Conservation (phyloP, 2,329 filamentous ascomycete genomes). For the Aspergillus clavatus region DNA sequence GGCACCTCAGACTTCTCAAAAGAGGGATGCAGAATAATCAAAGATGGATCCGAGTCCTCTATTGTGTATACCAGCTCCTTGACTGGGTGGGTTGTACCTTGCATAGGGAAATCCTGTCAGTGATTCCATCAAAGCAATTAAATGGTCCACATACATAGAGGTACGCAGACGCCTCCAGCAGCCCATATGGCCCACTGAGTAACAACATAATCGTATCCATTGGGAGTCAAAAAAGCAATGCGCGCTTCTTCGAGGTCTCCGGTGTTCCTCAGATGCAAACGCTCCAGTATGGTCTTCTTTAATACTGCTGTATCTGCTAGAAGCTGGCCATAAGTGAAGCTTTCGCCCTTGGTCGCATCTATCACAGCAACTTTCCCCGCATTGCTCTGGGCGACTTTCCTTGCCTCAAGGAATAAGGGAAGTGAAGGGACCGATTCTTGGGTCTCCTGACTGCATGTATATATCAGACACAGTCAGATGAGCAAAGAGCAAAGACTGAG, state of each 20-base stretch:
- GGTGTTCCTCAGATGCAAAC: constrained; percentile 25
- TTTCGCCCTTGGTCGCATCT: constrained; percentile 35
- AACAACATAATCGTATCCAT: constrained; percentile 41
- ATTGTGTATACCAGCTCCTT: constrained; percentile 42
- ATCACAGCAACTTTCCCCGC: constrained; percentile 36
- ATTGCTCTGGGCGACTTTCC: constrained; percentile 29
- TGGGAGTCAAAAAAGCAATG: constrained; percentile 37
- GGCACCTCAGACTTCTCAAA: constrained; percentile 33
- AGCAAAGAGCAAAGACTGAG: not conserved
- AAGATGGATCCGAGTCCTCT: constrained; percentile 39
- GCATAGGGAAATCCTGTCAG: not conserved
- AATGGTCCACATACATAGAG: constrained; percentile 34
- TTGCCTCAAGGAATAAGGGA: constrained; percentile 38
- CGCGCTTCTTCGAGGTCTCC: constrained; percentile 36
- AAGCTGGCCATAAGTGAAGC: constrained; percentile 39
- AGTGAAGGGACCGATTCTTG: constrained; percentile 31
- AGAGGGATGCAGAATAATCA: constrained; percentile 38
- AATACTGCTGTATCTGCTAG: constrained; percentile 35
- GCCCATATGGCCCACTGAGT: constrained; percentile 44
- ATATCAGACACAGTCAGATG: constrained; percentile 6
- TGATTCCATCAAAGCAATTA: constrained; percentile 1
- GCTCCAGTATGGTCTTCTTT: constrained; percentile 34
- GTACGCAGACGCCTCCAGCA: constrained; percentile 41
- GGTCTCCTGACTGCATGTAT: not conserved
- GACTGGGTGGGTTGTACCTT: constrained; percentile 40